Percentiles rank a stretch among this genome's conserved stretches.
Evolutionary conservation across 148 eudicot species (phyloP).

Genomic region (Rhododendron griersonianum): DNA sequence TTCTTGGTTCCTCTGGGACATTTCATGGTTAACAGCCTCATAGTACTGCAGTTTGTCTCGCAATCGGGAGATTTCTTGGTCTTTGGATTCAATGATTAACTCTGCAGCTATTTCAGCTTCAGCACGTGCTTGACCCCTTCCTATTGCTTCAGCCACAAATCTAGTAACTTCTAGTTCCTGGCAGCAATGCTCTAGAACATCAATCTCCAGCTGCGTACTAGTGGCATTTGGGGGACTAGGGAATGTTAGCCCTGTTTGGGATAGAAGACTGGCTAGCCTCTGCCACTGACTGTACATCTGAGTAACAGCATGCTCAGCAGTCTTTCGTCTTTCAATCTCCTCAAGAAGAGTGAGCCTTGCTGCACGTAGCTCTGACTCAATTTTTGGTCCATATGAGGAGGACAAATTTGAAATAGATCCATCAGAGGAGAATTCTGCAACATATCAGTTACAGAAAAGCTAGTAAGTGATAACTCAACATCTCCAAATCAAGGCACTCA

Average conservation of each 20-base stretch:
- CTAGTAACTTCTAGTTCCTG: slow-evolving; percentile 36
- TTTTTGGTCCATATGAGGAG: slow-evolving; percentile 15
- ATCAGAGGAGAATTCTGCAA: slow-evolving; percentile 43
- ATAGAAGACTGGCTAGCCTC: slow-evolving; percentile 25
- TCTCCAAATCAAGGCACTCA: background rate
- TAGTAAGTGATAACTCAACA: background rate
- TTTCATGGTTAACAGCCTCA: slow-evolving; percentile 48
- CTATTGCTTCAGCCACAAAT: slow-evolving; percentile 50
- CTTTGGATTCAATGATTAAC: slow-evolving; percentile 35
- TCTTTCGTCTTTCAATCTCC: slow-evolving; percentile 43
- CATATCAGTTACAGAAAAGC: background rate
- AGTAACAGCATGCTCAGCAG: slow-evolving; percentile 33
- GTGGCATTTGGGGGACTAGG: slow-evolving; percentile 22
- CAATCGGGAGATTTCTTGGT: slow-evolving; percentile 44
- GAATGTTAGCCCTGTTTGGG: slow-evolving; percentile 24
- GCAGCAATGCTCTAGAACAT: slow-evolving; percentile 28
- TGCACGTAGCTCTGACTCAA: slow-evolving; percentile 31
- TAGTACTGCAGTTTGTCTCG: slow-evolving; percentile 43
- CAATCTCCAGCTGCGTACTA: slow-evolving; percentile 17
- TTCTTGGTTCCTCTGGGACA: slow-evolving; percentile 54
- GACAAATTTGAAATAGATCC: slow-evolving; percentile 24
- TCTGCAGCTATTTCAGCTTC: slow-evolving; percentile 47
- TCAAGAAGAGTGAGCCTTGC: slow-evolving; percentile 34
- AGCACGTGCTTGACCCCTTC: slow-evolving; percentile 36
- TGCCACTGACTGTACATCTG: slow-evolving; percentile 42